Base-by-base conservation (phyloP, 2,329 filamentous ascomycete species). In the Aspergillus sp. region DNA sequence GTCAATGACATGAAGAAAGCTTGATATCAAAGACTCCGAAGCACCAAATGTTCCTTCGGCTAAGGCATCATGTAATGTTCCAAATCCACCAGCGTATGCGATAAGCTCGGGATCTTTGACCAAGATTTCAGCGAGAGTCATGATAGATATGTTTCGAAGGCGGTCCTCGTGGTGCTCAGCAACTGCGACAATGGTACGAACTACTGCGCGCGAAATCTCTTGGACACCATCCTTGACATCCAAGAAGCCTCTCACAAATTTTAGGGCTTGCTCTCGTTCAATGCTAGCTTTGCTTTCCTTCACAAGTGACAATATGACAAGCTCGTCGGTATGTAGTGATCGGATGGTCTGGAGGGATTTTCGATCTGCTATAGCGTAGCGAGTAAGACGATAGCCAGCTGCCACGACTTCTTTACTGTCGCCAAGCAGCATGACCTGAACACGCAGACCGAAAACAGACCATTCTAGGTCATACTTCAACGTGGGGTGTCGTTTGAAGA, bases 221-320 rank as follows among this genome's bases (percentile, higher is more conserved):
- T 81, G 79, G 7, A 94, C 84, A 8, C 93, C 93, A 50, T 90
- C 88, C 61, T 96, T 96, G 51, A 97, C 89, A 61, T 98, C 93
- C 3, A 98, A 73, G 59, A 98, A 98, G 7, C 90, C 88, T 46
- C 93, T 82, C 27, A 97, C 85, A 63, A 98, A 96, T 64, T 98
- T 98, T 57, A 98, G 74, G 9, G 93, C 93, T 68, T 98, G 93
- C 66, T 98, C 93, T 42, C 94, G 81, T 70, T 98, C 93, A 12
- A 98, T 88, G 55, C 91, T 90, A n/a, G 91, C 88, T 66, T 96
- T 97, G 60, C 87, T 86, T 64, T 97, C 93, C 63, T 97, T 97
- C 52, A 94, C 89, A 30, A 98, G 73, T 1, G 93, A 97, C 57
- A 91, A 76, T 33, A 95, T 89, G 27, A 96, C 90, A 13, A 97